Conservation (phyloP, 176 grass and related monocot genomes). For the Carex pumila region DNA sequence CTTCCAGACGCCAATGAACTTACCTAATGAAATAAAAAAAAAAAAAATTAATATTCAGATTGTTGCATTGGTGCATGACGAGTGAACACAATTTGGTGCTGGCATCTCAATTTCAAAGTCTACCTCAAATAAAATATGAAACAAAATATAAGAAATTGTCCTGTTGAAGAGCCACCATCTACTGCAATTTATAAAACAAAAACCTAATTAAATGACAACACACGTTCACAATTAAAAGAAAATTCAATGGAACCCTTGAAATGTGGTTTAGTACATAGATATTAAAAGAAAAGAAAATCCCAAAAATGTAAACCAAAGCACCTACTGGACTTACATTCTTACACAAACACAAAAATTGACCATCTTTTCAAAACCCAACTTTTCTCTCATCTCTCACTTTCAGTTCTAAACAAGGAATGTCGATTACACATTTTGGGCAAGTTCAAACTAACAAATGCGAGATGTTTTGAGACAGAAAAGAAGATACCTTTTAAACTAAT, state of each 20-base stretch:
- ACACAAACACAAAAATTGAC: neutral
- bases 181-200: neutral
- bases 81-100: slow-evolving; percentile 8
- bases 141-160: neutral
- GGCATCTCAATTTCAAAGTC: slow-evolving; percentile 3
- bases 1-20: neutral
- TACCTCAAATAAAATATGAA: neutral
- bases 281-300: neutral
- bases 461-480: neutral
- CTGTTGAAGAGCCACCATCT: too few species aligned
- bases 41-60: neutral
- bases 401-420: neutral
- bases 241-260: neutral
- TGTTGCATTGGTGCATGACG: neutral
- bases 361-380: neutral
- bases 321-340: neutral
- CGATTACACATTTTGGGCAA: neutral
- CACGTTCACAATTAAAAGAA: neutral
- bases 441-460: neutral
- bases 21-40: neutral
- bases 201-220: neutral
- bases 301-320: neutral
- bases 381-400: neutral
- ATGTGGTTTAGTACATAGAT: neutral
- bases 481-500: neutral